Evolutionary conservation across 179 eudicot species (phyloP).

Genomic region (Nepenthes alata): DNA sequence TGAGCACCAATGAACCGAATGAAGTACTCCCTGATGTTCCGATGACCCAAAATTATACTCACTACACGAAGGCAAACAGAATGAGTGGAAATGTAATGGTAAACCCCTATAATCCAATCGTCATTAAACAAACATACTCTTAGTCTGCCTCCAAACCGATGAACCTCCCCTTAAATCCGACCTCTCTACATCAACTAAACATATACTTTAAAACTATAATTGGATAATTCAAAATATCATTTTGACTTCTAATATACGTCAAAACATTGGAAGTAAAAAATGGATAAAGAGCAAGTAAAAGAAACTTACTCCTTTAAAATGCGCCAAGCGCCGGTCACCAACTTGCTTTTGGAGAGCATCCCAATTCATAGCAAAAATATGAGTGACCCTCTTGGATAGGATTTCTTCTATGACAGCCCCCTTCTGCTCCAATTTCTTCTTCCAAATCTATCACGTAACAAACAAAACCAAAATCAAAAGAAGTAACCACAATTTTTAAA

Average conservation of each 20-base stretch:
- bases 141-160: no score
- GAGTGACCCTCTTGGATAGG: slow-evolving; percentile 55
- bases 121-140: no score
- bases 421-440: slow-evolving; percentile 76
- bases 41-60: no score
- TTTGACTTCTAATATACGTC: not conserved
- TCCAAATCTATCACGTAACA: slow-evolving; percentile 54
- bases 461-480: not conserved
- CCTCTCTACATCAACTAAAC: not conserved
- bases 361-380: slow-evolving; percentile 55
- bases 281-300: not conserved
- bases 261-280: not conserved
- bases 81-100: no score
- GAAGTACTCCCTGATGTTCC: no score
- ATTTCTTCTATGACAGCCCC: slow-evolving; percentile 61
- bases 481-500: not conserved
- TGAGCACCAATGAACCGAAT: no score
- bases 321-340: slow-evolving; percentile 27
- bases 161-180: no score
- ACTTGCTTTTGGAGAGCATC: slow-evolving; percentile 34
- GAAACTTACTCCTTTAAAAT: slow-evolving; percentile 45
- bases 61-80: no score
- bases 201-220: not conserved
- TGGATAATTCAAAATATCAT: no score
- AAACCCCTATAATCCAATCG: no score